phyloP scores from a whole-genome alignment of 805 yeast species.

The Metschnikowia continentalis region DNA sequence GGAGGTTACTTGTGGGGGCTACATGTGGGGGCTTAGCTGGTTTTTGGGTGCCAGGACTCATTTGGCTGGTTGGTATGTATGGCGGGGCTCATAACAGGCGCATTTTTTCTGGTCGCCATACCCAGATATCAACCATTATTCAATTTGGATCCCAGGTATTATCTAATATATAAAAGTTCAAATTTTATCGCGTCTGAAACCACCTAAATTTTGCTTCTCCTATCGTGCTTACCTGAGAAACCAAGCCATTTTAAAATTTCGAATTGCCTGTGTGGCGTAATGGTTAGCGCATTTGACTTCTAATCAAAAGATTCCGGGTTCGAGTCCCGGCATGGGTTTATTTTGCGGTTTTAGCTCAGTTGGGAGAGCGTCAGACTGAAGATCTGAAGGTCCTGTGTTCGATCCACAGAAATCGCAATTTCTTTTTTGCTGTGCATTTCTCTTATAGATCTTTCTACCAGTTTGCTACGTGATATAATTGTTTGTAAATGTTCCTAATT shows the following conservation, averaged over 20 bases:
- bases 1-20: too few relatives aligned
- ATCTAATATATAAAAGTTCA: neutral
- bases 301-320: slow-evolving; percentile 2
- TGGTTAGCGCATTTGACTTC: slow-evolving; percentile 12
- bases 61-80: too few relatives aligned
- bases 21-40: too few relatives aligned
- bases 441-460: too few relatives aligned
- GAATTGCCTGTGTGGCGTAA: slow-evolving; percentile 19
- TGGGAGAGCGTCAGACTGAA: slow-evolving; percentile 26
- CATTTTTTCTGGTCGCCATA: too few relatives aligned
- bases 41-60: too few relatives aligned
- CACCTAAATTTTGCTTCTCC: too few relatives aligned
- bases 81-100: too few relatives aligned
- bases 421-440: slow-evolving; percentile 4
- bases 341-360: slow-evolving; percentile 35
- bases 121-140: too few relatives aligned
- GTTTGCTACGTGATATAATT: too few relatives aligned
- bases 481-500: neutral
- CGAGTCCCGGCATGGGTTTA: slow-evolving; percentile 19
- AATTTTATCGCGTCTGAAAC: neutral
- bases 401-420: slow-evolving; percentile 28
- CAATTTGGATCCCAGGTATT: too few relatives aligned
- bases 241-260: neutral
- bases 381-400: slow-evolving; percentile 22
- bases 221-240: fast-evolving